A percentile compares a stretch with the other conserved stretches of the same genome.
These are phyloP conservation scores for Theobroma cacao DNA, from an alignment of 345 rosid genomes.

Conservation along the genomic window DNA sequence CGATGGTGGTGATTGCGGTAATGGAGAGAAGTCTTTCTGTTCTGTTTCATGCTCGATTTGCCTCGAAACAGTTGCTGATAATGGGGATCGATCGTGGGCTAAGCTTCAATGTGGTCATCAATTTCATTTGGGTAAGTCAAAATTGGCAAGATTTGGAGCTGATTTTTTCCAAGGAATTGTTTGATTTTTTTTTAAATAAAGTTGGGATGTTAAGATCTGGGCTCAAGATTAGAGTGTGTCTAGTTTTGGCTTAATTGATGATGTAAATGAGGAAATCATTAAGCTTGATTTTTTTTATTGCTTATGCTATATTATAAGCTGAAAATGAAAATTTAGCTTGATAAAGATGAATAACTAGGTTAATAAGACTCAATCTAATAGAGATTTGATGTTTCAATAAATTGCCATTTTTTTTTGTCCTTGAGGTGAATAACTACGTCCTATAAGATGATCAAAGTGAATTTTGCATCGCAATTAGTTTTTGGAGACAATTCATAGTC, in stretches of 20 bases:
- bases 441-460: background rate
- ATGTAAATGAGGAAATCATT: background rate
- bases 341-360: background rate
- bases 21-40: constrained; percentile 45
- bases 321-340: constrained; percentile 1
- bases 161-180: background rate
- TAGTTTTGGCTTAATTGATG: background rate
- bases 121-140: constrained; percentile 79
- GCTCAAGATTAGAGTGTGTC: background rate
- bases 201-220: constrained; percentile 24
- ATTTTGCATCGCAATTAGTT: background rate
- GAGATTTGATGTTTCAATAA: background rate
- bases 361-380: background rate
- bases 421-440: background rate
- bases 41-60: constrained; percentile 94
- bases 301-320: background rate
- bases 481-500: background rate
- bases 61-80: constrained; percentile 68
- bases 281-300: constrained; percentile 13
- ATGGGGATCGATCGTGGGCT: constrained; percentile 94
- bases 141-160: background rate
- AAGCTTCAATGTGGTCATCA: constrained; percentile 96
- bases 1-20: constrained; percentile 35
- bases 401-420: background rate
- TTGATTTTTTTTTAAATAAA: background rate